Evolutionary conservation across 139 green algal species (phyloP), one percentile per base, ranked within the genome.

Genomic region (Chlamydomonas eustigma): DNA sequence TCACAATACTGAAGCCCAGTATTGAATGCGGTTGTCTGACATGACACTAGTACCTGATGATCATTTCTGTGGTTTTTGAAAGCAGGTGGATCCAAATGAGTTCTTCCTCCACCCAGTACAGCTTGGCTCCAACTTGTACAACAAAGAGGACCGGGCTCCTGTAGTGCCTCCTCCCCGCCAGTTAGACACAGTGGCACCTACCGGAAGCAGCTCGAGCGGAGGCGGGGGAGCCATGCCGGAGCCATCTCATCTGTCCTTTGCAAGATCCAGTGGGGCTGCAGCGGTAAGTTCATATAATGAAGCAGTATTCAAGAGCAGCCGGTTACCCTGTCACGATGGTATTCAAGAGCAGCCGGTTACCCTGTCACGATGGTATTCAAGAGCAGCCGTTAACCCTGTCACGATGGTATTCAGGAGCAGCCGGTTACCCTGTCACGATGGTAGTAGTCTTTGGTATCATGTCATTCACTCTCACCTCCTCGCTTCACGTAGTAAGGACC

Each of bases 111-210:
- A 90, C 78, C 85, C 87, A 2, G 78, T 77, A 18, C 72, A 76
- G 0, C 84, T 89, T 32, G 88, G 88, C 5, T 77, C 79, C 74
- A 92, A 92, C 79, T 77, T 92, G 63, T 92, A 92, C 78, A 79
- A 81, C 69, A 87, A 88, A 75, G 77, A 82, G 31, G 44, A 58
- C 44, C 68, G 86, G 4, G 4, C 75, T 30, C 79, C 82, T 75
- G 65, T 72, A 18, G 65, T 72, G 34, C 52, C 52, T 25, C 52
- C 52, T 33, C 4, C 6, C 52, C 52, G 52, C 52, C 32, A 4
- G 12, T 8, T 28, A 22, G 52, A 68, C 52, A 68, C 52, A 25
- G 32, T 28, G 12, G 12, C 8, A 4, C 52, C 22, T 28, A 28
- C 22, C 52, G 6, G 6, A 25, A 28, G 6, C 4, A 28, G 52